Evolutionary conservation across 805 yeast genomes (phyloP).

Genomic region (Barnettozyma botsteinii): DNA sequence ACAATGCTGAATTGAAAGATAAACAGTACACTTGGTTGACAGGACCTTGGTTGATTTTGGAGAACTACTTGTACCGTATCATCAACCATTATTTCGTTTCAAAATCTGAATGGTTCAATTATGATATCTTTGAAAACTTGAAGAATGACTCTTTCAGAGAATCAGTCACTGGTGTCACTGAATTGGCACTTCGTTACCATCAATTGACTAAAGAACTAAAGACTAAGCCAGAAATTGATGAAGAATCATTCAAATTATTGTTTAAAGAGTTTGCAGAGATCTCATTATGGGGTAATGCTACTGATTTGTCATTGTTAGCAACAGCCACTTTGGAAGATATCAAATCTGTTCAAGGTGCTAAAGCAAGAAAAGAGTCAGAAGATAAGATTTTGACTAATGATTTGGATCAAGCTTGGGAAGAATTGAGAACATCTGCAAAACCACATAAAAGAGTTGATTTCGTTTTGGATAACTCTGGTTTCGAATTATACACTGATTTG

Average conservation of each 20-base stretch:
- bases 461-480: conserved; percentile 90
- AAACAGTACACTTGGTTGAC: conserved; percentile 56
- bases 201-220: conserved; percentile 31
- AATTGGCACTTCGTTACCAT: conserved; percentile 63
- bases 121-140: conserved; percentile 67
- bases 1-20: conserved; percentile 47
- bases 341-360: conserved; percentile 85
- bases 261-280: conserved; percentile 83
- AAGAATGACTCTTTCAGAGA: conserved; percentile 72
- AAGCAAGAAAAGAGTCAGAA: conserved; percentile 76
- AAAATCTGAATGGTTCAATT: conserved; percentile 37
- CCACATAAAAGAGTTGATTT: conserved; percentile 54
- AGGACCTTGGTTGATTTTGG: conserved; percentile 89
- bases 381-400: conserved; percentile 76
- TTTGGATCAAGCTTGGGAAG: conserved; percentile 59
- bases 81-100: conserved; percentile 42
- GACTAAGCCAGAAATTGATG: conserved; percentile 5
- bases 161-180: conserved; percentile 72
- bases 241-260: conserved; percentile 44
- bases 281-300: conserved; percentile 97
- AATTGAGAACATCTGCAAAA: conserved; percentile 27
- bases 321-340: conserved; percentile 88
- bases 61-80: conserved; percentile 75
- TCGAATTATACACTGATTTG: conserved; percentile 87
- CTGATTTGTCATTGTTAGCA: conserved; percentile 85